Evolutionary conservation across 2,329 filamentous ascomycete species (phyloP).

Genomic region (Lecanoromycetidae sp.): DNA sequence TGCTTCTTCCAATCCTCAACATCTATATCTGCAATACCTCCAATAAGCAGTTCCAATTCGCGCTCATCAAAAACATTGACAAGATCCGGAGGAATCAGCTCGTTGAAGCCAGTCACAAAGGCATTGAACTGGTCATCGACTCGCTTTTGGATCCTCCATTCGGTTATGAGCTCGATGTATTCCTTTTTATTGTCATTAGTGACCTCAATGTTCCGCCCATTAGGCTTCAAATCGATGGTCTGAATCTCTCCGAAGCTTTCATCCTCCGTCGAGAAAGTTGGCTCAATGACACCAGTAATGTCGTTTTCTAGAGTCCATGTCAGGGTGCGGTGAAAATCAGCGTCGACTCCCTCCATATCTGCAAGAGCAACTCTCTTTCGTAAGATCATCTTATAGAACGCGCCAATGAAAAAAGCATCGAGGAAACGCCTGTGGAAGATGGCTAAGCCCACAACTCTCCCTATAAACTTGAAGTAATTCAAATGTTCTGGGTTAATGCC

Average conservation of each 20-base stretch:
- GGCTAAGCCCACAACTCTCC: constrained; percentile 86
- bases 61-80: constrained; percentile 98
- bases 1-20: constrained; percentile 99
- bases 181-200: constrained; percentile 99
- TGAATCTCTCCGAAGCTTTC: constrained; percentile 92
- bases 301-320: constrained; percentile 98
- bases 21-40: constrained; percentile 98
- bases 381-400: constrained; percentile 98
- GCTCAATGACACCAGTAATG: constrained; percentile 83
- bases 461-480: constrained; percentile 99
- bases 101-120: constrained; percentile 94
- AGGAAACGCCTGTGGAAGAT: constrained; percentile 98
- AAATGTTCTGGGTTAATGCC: constrained; percentile 98
- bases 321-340: constrained; percentile 90
- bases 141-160: constrained; percentile 98
- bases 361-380: constrained; percentile 81
- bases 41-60: constrained; percentile 89
- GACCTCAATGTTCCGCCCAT: constrained; percentile 83
- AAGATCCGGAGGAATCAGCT: constrained; percentile 88
- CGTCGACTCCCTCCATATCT: constrained; percentile 98
- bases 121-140: constrained; percentile 97
- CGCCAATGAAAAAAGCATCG: constrained; percentile 97
- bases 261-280: constrained; percentile 94
- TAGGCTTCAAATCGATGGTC: constrained; percentile 84
- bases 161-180: constrained; percentile 96